A percentile compares a stretch with the other conserved stretches of the same genome.
These are phyloP conservation scores for Colletotrichum chlorophyti DNA, from an alignment of 2,329 filamentous ascomycete species.

Conservation along the genomic window DNA sequence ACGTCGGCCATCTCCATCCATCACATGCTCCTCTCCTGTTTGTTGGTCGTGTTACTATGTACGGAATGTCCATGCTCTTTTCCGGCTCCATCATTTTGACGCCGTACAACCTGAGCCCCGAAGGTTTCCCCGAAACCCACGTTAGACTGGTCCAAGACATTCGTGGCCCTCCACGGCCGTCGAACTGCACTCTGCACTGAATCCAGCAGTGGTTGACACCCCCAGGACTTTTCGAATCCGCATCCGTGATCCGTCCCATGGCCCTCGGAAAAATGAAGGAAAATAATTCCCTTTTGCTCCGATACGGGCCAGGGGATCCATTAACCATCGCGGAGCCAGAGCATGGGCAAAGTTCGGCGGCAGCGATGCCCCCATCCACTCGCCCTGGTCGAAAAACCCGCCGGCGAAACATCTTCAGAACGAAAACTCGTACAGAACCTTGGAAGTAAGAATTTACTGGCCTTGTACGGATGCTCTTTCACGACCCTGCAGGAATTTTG, in stretches of 20 bases:
- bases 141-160: constrained; percentile 18
- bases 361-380: constrained; percentile 1
- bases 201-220: too few relatives aligned
- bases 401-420: too few relatives aligned
- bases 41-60: background rate
- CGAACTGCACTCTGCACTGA: too few relatives aligned
- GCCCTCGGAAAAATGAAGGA: background rate
- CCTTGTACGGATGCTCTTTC: constrained; percentile 4
- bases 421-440: too few relatives aligned
- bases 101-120: background rate
- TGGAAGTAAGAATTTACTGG: background rate
- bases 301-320: background rate
- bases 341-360: constrained; percentile 1
- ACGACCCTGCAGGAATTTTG: background rate
- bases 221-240: too few relatives aligned
- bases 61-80: constrained; percentile 3
- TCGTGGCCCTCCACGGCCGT: too few relatives aligned
- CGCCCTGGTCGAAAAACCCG: constrained; percentile 5
- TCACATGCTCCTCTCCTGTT: constrained; percentile 18
- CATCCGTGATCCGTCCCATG: too few relatives aligned
- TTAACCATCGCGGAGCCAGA: background rate
- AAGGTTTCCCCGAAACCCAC: background rate
- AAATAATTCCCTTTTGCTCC: too few relatives aligned
- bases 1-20: constrained; percentile 15
- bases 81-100: constrained; percentile 10